phyloP scores from a whole-genome alignment of 225 moss, liverwort and hornwort species.

The Polytrichum formosum region DNA sequence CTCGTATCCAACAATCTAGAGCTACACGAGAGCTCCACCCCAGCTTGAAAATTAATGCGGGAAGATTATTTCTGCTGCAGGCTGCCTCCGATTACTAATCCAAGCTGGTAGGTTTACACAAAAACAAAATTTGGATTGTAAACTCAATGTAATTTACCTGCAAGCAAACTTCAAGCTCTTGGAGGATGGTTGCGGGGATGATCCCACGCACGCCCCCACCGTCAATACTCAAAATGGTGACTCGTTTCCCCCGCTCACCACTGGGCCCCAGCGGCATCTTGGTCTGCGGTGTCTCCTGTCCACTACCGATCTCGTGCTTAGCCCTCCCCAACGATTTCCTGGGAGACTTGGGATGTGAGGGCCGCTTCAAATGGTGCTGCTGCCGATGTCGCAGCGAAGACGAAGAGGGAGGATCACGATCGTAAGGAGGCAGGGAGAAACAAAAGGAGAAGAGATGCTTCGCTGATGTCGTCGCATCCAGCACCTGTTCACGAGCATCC shows the following conservation, averaged over 20 bases:
- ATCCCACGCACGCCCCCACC: conserved; percentile 15
- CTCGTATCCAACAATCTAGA: not conserved
- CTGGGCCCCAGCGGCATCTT: not conserved
- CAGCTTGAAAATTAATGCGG: too few relatives aligned
- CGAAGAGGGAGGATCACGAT: conserved; percentile 29
- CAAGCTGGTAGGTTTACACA: not conserved
- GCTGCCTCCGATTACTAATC: not conserved
- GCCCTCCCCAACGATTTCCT: conserved; percentile 6
- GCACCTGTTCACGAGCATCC: too few relatives aligned
- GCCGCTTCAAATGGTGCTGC: conserved; percentile 8
- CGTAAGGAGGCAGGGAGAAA: conserved; percentile 34
- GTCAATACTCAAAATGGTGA: conserved; percentile 13
- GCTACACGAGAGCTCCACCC: not conserved
- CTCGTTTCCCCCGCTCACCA: conserved; percentile 3
- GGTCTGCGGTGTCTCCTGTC: not conserved
- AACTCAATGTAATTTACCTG: not conserved
- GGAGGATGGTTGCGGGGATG: conserved; percentile 13
- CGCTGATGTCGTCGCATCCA: conserved; percentile 1
- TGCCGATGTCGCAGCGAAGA: conserved; percentile 8
- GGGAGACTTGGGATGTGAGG: not conserved
- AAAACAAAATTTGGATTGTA: not conserved
- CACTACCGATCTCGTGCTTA: not conserved
- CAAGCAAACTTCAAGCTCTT: conserved; percentile 8
- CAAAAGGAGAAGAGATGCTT: conserved; percentile 22
- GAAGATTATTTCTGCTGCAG: not conserved